These are phyloP conservation scores for Leucocoprinus sp. DNA, from an alignment of 768 basidiomycete species.

Conservation along the genomic window DNA sequence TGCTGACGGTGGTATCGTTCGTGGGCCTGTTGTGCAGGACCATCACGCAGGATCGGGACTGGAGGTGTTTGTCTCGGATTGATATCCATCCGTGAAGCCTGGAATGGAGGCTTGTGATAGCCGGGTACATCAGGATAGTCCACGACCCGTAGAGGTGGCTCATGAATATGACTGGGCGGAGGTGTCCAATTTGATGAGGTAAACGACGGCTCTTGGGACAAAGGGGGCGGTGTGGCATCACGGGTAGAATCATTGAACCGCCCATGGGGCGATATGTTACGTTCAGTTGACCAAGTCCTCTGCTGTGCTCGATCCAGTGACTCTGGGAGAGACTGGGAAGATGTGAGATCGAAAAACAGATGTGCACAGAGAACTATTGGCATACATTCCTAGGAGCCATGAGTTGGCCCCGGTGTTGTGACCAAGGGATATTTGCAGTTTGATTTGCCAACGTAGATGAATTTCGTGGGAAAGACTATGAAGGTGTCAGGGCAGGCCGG, in stretches of 20 bases:
- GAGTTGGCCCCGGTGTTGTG: background rate
- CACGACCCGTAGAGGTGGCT: background rate
- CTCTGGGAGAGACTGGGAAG: background rate
- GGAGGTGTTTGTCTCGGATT: background rate
- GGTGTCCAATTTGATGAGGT: constrained; percentile 5
- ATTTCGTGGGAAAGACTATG: constrained; percentile 1
- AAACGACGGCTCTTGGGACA: constrained; percentile 2
- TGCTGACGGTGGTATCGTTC: constrained; percentile 5
- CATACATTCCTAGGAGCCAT: constrained; percentile 4
- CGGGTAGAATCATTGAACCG: background rate
- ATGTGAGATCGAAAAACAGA: background rate
- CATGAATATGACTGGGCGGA: constrained; percentile 3
- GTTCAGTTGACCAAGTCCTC: background rate
- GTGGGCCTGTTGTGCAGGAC: background rate
- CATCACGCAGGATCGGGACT: background rate
- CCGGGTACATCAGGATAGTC: background rate
- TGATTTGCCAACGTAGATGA: background rate
- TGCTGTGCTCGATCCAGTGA: background rate
- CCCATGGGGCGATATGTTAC: constrained; percentile 5
- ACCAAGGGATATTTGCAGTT: background rate
- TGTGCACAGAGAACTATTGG: background rate
- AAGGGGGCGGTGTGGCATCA: background rate
- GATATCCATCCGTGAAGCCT: background rate
- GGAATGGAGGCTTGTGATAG: constrained; percentile 1
- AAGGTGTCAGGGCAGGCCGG: background rate